These are phyloP conservation scores for Whalleya microplaca DNA, from an alignment of 2,329 filamentous ascomycete genomes.

Conservation along the genomic window DNA sequence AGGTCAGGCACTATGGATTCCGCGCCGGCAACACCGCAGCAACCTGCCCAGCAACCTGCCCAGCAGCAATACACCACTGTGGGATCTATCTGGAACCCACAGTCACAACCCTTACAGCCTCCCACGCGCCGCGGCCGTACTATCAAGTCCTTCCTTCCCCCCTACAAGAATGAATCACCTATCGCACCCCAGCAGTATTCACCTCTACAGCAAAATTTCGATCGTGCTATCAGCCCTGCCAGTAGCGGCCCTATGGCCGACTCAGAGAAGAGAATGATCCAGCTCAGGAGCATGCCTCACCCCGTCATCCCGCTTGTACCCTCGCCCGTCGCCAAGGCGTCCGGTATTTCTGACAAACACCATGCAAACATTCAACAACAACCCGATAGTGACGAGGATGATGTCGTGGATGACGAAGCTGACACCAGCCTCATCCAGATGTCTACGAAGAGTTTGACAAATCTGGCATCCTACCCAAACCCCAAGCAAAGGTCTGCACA, in stretches of 20 bases:
- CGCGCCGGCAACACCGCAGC: neutral
- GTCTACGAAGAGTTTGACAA: slow-evolving; percentile 53
- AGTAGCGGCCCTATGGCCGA: slow-evolving; percentile 5
- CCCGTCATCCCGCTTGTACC: slow-evolving; percentile 33
- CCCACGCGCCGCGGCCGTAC: slow-evolving; percentile 55
- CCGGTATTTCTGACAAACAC: slow-evolving; percentile 7
- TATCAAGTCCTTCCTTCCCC: slow-evolving; percentile 45
- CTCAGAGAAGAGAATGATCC: neutral
- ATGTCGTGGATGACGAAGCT: slow-evolving; percentile 32
- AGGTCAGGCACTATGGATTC: neutral
- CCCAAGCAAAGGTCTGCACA: slow-evolving; percentile 57
- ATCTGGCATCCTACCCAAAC: slow-evolving; percentile 60
- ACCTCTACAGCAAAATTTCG: slow-evolving; percentile 58
- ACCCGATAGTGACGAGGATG: slow-evolving; percentile 17
- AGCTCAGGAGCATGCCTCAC: neutral
- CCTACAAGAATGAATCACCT: slow-evolving; percentile 34
- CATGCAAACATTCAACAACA: slow-evolving; percentile 4
- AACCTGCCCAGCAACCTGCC: slow-evolving; percentile 18
- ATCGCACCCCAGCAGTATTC: slow-evolving; percentile 47
- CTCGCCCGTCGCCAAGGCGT: slow-evolving; percentile 19
- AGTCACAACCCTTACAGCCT: slow-evolving; percentile 51
- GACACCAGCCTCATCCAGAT: slow-evolving; percentile 42
- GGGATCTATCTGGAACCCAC: slow-evolving; percentile 59
- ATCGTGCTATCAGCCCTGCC: slow-evolving; percentile 52
- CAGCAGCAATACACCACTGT: slow-evolving; percentile 56